These are phyloP conservation scores for Microbotryomycetes sp. DNA, from an alignment of 1,284 basidiomycete genomes.

Conservation along the genomic window DNA sequence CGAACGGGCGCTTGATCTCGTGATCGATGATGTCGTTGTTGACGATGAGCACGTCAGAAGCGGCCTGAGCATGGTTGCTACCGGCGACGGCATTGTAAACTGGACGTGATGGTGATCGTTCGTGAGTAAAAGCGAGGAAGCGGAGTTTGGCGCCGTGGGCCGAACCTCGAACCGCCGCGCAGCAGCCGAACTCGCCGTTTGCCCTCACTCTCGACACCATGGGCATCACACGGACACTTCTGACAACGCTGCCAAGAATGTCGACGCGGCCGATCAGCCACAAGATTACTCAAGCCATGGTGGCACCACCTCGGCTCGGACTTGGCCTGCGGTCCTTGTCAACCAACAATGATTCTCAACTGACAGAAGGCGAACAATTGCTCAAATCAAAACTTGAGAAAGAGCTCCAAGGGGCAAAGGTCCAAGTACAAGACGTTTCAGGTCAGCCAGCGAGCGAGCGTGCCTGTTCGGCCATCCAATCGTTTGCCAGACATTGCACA, in stretches of 20 bases:
- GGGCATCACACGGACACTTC: too few species aligned
- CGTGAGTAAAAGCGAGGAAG: too few species aligned
- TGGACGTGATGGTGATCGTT: neutral
- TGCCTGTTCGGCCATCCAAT: neutral
- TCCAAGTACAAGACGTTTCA: slow-evolving; percentile 82
- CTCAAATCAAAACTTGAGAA: slow-evolving; percentile 65
- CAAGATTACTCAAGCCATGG: too few species aligned
- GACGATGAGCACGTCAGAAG: neutral
- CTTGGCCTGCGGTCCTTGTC: too few species aligned
- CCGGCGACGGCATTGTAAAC: neutral
- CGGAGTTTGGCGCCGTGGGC: neutral
- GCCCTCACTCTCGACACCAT: too few species aligned
- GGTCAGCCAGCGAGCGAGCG: slow-evolving; percentile 53
- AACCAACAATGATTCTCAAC: neutral
- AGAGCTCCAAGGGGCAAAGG: slow-evolving; percentile 27
- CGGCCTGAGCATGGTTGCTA: neutral
- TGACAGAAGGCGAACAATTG: slow-evolving; percentile 57
- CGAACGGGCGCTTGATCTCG: too few species aligned
- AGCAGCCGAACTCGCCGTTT: neutral
- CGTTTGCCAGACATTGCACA: neutral
- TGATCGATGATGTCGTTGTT: too few species aligned
- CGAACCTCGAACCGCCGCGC: neutral
- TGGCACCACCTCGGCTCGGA: too few species aligned
- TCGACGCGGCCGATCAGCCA: too few species aligned
- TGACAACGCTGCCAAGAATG: neutral